A percentile compares a stretch with the other conserved stretches of the same genome.
Conservation (phyloP, 2,329 filamentous ascomycete genomes). For the Penicillium hordei region DNA sequence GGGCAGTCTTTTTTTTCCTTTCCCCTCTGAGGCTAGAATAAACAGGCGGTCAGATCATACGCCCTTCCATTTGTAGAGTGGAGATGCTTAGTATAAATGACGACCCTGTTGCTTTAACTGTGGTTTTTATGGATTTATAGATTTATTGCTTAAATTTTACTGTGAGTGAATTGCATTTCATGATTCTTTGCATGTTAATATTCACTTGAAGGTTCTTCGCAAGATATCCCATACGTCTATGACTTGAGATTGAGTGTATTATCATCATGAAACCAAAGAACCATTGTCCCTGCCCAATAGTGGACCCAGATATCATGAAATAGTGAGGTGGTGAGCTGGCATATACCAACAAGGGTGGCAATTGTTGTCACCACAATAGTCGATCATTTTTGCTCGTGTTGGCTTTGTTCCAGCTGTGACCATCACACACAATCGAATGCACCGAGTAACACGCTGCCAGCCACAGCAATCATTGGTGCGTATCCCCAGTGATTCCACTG, state of each 20-base stretch:
- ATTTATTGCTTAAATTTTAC: neutral
- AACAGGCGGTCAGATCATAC: slow-evolving; percentile 28
- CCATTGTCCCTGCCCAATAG: slow-evolving; percentile 9
- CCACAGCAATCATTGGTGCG: slow-evolving; percentile 41
- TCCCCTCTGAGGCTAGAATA: slow-evolving; percentile 2
- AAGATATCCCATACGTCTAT: neutral
- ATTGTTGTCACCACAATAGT: slow-evolving; percentile 7
- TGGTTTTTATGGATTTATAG: neutral
- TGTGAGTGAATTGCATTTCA: neutral
- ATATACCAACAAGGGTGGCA: neutral
- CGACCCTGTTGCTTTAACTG: neutral
- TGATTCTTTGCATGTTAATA: neutral
- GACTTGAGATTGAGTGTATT: neutral
- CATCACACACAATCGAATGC: slow-evolving; percentile 10
- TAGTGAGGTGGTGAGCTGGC: slow-evolving; percentile 3
- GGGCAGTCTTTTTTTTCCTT: slow-evolving; percentile 8
- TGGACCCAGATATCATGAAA: slow-evolving; percentile 4
- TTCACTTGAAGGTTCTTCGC: neutral
- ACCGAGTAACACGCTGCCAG: slow-evolving; percentile 32
- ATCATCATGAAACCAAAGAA: neutral
- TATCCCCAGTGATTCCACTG: slow-evolving; percentile 55
- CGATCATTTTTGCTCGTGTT: neutral
- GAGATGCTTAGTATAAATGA: slow-evolving; percentile 9
- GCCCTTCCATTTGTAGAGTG: slow-evolving; percentile 18
- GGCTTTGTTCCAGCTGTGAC: neutral